These are phyloP conservation scores for Aspergillus cejpii DNA, from an alignment of 2,329 filamentous ascomycete genomes.

Conservation along the genomic window DNA sequence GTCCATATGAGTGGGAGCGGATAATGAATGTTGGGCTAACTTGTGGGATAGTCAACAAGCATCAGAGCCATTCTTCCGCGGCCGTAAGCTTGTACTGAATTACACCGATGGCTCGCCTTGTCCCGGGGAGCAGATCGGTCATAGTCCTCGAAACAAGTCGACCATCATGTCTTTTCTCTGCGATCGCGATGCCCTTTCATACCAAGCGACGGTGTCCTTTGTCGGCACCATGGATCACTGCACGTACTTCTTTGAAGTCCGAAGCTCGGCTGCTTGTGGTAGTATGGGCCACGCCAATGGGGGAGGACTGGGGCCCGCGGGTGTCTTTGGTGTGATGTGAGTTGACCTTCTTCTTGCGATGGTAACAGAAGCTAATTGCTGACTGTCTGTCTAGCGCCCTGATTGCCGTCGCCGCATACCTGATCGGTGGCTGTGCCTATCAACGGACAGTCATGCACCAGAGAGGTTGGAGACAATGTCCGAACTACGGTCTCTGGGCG, in stretches of 20 bases:
- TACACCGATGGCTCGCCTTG: slow-evolving; percentile 74
- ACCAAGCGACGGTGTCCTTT: slow-evolving; percentile 68
- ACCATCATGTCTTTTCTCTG: slow-evolving; percentile 90
- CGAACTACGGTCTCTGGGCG: slow-evolving; percentile 90
- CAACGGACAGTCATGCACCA: slow-evolving; percentile 92
- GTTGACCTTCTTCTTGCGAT: slow-evolving; percentile 37
- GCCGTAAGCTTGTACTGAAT: slow-evolving; percentile 62
- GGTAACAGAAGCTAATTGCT: slow-evolving; percentile 13
- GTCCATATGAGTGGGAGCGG: background rate
- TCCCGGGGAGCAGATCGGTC: slow-evolving; percentile 26
- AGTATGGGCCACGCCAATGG: slow-evolving; percentile 53
- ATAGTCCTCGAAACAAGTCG: slow-evolving; percentile 52
- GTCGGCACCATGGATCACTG: slow-evolving; percentile 86
- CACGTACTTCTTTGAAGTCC: slow-evolving; percentile 90
- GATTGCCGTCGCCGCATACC: slow-evolving; percentile 76
- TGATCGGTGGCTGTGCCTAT: slow-evolving; percentile 89
- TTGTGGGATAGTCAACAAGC: slow-evolving; percentile 36
- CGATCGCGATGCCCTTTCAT: slow-evolving; percentile 68
- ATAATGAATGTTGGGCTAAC: slow-evolving; percentile 3
- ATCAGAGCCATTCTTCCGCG: slow-evolving; percentile 43
- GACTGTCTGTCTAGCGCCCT: slow-evolving; percentile 37
- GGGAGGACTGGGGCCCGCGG: slow-evolving; percentile 60
- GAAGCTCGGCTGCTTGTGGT: slow-evolving; percentile 76
- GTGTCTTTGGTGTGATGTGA: slow-evolving; percentile 81
- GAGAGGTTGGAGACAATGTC: slow-evolving; percentile 87